Evolutionary conservation across 306 rosid species (phyloP).

Genomic region (Senna tora): DNA sequence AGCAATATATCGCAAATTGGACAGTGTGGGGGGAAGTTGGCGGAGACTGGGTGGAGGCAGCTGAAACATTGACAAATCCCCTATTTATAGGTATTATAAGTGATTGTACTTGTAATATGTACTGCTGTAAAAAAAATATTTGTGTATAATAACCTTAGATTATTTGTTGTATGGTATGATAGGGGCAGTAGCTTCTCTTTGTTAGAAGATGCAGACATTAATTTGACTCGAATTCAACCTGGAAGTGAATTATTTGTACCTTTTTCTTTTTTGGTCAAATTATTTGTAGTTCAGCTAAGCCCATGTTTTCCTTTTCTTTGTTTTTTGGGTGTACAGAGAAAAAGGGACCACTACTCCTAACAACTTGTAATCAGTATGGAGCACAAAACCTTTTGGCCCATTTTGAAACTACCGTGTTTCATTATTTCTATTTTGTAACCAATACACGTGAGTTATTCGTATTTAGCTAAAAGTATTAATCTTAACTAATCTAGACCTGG

Average conservation of each 20-base stretch:
- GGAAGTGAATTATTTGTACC: background rate
- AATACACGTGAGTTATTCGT: background rate
- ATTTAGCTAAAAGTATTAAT: background rate
- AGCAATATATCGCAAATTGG: conserved; percentile 1
- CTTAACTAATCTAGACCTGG: background rate
- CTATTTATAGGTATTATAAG: background rate
- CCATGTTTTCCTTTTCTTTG: background rate
- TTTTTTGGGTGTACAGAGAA: too few species aligned
- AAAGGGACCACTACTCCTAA: too few species aligned
- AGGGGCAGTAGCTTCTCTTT: background rate
- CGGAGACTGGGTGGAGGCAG: background rate
- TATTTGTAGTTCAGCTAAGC: background rate
- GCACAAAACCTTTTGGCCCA: background rate
- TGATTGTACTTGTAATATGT: background rate
- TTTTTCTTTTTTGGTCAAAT: too few species aligned
- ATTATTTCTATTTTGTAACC: background rate
- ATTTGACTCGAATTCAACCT: background rate
- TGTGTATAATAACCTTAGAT: background rate
- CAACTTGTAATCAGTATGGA: background rate
- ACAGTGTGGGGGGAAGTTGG: background rate
- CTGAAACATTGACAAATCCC: background rate
- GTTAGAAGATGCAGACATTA: background rate
- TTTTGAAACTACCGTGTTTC: background rate
- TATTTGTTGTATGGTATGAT: background rate
- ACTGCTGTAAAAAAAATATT: background rate